Evolutionary conservation across 192 early-diverging fungal species (phyloP).

Genomic region (Thamnidium elegans): DNA sequence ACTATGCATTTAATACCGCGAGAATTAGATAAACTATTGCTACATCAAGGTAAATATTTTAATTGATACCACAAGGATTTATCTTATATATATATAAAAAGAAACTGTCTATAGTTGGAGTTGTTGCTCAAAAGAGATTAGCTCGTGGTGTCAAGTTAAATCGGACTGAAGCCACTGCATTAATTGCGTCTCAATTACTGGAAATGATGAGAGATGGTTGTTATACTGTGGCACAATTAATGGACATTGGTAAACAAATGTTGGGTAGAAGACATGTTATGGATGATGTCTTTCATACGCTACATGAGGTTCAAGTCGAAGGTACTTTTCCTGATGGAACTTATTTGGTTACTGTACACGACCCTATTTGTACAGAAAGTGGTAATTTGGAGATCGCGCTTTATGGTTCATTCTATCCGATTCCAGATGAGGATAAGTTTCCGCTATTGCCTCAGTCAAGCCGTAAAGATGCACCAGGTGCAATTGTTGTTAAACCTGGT

Average conservation of each 20-base stretch:
- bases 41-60: slow-evolving; percentile 58
- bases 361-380: slow-evolving; percentile 81
- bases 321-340: slow-evolving; percentile 93
- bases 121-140: slow-evolving; percentile 85
- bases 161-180: slow-evolving; percentile 78
- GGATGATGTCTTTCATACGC: slow-evolving; percentile 60
- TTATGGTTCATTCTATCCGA: slow-evolving; percentile 81
- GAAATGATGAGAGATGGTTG: slow-evolving; percentile 90
- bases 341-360: slow-evolving; percentile 90
- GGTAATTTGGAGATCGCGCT: slow-evolving; percentile 83
- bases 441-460: slow-evolving; percentile 43
- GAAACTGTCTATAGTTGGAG: slow-evolving; percentile 52
- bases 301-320: slow-evolving; percentile 87
- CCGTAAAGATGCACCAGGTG: slow-evolving; percentile 53
- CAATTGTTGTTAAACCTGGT: slow-evolving; percentile 62
- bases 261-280: slow-evolving; percentile 86
- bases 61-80: background rate
- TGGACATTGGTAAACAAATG: slow-evolving; percentile 82
- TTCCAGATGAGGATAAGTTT: slow-evolving; percentile 54
- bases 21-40: slow-evolving; percentile 91
- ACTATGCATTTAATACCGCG: slow-evolving; percentile 80
- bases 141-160: slow-evolving; percentile 89
- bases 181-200: slow-evolving; percentile 84
- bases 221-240: slow-evolving; percentile 83
- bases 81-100: background rate